These are phyloP conservation scores for Spatholobus suberectus DNA, from an alignment of 306 rosid species.

Conservation along the genomic window DNA sequence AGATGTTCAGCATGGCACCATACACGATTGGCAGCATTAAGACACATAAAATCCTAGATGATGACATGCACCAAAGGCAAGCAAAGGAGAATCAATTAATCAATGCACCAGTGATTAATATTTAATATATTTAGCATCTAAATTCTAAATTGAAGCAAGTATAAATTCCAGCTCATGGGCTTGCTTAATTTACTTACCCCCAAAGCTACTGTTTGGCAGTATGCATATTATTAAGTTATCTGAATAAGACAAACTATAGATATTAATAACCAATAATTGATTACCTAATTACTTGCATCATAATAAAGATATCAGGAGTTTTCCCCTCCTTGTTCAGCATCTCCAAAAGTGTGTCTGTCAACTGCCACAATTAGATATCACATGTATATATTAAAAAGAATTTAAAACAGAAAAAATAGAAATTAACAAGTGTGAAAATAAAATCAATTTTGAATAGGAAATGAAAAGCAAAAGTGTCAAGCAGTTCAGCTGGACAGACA, in stretches of 20 bases:
- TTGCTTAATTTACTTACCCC: conserved; percentile 3
- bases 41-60: conserved; percentile 16
- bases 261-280: conserved; percentile 19
- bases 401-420: conserved; percentile 10
- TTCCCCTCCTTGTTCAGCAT: conserved; percentile 75
- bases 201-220: conserved; percentile 17
- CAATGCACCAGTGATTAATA: background rate
- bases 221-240: conserved; percentile 27
- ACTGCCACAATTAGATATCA: conserved; percentile 57
- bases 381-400: conserved; percentile 28
- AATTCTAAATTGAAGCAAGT: background rate
- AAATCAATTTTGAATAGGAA: background rate
- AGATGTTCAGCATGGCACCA: conserved; percentile 17
- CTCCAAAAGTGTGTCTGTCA: conserved; percentile 72
- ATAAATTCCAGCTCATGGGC: background rate
- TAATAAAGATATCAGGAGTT: conserved; percentile 69
- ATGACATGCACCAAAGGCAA: conserved; percentile 30
- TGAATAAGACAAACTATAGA: conserved; percentile 9
- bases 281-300: conserved; percentile 84
- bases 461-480: background rate
- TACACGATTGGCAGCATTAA: background rate
- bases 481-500: background rate
- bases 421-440: background rate
- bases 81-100: conserved; percentile 25
- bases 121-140: background rate